Evolutionary conservation across 2,329 filamentous ascomycete genomes (phyloP).

Genomic region (Stachybotrys chlorohalonatus): DNA sequence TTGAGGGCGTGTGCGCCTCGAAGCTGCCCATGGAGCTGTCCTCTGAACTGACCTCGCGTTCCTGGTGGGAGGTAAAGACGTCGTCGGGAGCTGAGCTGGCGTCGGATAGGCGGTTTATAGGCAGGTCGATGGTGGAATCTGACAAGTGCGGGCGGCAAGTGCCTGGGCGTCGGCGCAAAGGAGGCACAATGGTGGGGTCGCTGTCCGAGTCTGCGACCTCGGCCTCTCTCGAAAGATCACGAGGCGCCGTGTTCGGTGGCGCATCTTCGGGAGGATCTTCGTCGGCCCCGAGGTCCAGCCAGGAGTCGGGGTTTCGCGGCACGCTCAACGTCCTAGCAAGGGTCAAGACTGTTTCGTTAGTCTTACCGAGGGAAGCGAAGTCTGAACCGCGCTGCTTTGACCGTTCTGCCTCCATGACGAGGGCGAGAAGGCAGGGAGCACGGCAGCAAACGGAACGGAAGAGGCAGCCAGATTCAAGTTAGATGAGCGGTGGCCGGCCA

Average conservation of each 20-base stretch:
- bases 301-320: background rate
- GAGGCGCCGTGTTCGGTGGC: background rate
- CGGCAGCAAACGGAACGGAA: background rate
- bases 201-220: background rate
- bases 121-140: background rate
- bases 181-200: background rate
- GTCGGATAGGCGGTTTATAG: background rate
- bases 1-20: constrained; percentile 2
- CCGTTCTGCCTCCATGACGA: background rate
- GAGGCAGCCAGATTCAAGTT: background rate
- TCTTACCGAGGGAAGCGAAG: background rate
- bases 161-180: background rate
- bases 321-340: background rate
- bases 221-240: background rate
- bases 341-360: background rate
- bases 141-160: background rate
- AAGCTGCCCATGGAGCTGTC: background rate
- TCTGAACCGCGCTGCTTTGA: background rate
- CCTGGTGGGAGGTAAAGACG: background rate
- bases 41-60: constrained; percentile 1
- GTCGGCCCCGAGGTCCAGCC: background rate
- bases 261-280: background rate
- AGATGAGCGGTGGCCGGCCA: background rate
- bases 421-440: background rate
- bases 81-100: background rate